These are phyloP conservation scores for Ceratocystis diversiconidia DNA, from an alignment of 2,329 filamentous ascomycete genomes.

Conservation along the genomic window DNA sequence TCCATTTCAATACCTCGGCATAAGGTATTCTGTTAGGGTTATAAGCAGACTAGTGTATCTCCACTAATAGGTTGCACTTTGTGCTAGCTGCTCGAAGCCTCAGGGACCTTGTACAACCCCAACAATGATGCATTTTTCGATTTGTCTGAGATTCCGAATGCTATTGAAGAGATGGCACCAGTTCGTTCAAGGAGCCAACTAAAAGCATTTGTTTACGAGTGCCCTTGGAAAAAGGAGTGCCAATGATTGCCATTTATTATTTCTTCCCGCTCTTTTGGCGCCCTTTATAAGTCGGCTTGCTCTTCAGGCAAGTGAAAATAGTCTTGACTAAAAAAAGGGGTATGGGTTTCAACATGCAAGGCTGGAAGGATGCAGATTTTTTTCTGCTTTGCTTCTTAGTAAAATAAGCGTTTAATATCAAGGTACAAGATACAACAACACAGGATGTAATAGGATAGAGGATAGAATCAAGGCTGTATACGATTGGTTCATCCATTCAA, in stretches of 20 bases:
- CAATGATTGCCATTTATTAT: no score
- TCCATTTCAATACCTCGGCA: background rate
- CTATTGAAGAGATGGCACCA: background rate
- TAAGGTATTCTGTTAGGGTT: background rate
- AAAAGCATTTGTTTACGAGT: background rate
- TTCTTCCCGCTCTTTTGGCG: background rate
- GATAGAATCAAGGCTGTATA: no score
- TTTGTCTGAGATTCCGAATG: background rate
- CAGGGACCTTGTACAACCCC: background rate
- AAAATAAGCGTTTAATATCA: background rate
- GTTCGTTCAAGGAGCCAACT: background rate
- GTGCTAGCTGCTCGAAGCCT: background rate
- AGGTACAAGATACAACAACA: background rate
- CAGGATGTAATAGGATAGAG: background rate
- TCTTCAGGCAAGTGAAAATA: background rate
- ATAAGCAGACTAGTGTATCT: background rate
- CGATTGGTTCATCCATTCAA: no score
- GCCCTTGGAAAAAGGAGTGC: no score
- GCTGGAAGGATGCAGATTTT: background rate
- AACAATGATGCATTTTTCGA: background rate
- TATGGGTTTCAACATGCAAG: background rate
- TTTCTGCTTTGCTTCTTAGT: background rate
- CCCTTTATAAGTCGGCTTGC: background rate
- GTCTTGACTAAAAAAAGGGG: constrained; percentile 2
- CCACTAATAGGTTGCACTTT: background rate